A percentile compares a stretch with the other conserved stretches of the same genome.
Evolutionary conservation across 148 eudicot species (phyloP).

Genomic region (Camellia sinensis): DNA sequence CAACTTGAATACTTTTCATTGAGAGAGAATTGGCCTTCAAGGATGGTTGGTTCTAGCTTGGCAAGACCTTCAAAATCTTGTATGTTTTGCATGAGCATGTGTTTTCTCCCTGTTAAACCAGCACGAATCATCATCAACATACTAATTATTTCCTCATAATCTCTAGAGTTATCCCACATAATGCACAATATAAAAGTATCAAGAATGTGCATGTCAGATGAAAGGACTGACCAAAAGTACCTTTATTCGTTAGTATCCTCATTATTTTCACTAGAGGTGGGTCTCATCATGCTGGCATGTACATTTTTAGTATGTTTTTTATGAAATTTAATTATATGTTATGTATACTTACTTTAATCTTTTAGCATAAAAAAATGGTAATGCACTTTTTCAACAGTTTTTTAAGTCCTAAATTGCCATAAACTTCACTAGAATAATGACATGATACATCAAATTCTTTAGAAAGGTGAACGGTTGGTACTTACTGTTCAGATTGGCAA

Average conservation of each 20-base stretch:
- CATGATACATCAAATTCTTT: background rate
- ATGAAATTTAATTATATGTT: too few relatives aligned
- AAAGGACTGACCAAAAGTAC: too few relatives aligned
- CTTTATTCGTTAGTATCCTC: too few relatives aligned
- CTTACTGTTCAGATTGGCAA: conserved; percentile 47
- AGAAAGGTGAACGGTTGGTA: background rate
- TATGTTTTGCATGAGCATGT: conserved; percentile 36
- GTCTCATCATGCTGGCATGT: too few relatives aligned
- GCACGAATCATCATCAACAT: background rate
- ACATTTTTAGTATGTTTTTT: too few relatives aligned
- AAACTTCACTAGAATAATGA: background rate
- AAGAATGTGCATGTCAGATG: too few relatives aligned
- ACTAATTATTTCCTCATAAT: background rate
- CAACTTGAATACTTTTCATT: background rate
- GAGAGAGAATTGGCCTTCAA: conserved; percentile 7
- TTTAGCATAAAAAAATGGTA: background rate
- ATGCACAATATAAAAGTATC: too few relatives aligned
- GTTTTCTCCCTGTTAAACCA: conserved; percentile 31
- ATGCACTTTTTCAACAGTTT: background rate
- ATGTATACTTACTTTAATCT: too few relatives aligned
- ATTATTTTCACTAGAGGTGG: too few relatives aligned
- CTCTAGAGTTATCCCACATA: too few relatives aligned
- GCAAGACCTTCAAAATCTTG: conserved; percentile 40
- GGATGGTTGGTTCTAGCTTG: conserved; percentile 13
- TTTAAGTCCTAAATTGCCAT: background rate